Evolutionary conservation across 768 basidiomycete genomes (phyloP).

Genomic region (Lanmaoa rubissima): DNA sequence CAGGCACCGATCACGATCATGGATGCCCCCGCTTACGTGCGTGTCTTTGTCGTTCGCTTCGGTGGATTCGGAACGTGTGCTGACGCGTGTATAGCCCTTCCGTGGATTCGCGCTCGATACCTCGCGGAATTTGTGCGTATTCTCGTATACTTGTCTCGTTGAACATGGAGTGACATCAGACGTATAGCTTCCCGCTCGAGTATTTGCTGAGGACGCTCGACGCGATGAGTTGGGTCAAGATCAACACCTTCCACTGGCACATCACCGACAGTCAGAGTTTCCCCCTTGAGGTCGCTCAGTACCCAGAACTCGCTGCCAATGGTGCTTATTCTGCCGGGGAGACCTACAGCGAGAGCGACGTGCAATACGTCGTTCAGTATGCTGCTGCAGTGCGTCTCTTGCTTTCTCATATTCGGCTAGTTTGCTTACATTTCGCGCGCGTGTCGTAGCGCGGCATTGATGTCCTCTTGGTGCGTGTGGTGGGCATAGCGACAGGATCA

Average conservation of each 20-base stretch:
- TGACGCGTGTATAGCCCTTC: conserved; percentile 26
- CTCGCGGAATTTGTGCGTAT: conserved; percentile 40
- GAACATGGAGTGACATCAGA: background rate
- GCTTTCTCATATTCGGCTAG: background rate
- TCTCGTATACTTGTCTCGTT: background rate
- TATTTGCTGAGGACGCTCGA: conserved; percentile 46
- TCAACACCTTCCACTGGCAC: conserved; percentile 83
- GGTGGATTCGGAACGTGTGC: background rate
- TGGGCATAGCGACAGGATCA: background rate
- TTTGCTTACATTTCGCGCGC: conserved; percentile 8
- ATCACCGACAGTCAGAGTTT: conserved; percentile 80
- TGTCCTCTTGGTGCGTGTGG: conserved; percentile 47
- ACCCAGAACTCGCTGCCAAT: conserved; percentile 54
- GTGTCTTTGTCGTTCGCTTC: background rate
- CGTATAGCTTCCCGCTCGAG: conserved; percentile 35
- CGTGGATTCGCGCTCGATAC: conserved; percentile 49
- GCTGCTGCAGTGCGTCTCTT: conserved; percentile 61
- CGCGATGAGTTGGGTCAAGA: conserved; percentile 55
- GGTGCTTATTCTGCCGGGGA: conserved; percentile 64
- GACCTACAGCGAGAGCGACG: conserved; percentile 54
- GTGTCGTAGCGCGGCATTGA: conserved; percentile 63
- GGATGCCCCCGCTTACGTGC: conserved; percentile 49
- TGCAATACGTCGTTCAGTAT: conserved; percentile 60
- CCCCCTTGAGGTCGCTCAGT: conserved; percentile 63
- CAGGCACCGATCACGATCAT: conserved; percentile 40